Conservation (phyloP, 139 green algal genomes). For the Chlamydomonas sp. region DNA sequence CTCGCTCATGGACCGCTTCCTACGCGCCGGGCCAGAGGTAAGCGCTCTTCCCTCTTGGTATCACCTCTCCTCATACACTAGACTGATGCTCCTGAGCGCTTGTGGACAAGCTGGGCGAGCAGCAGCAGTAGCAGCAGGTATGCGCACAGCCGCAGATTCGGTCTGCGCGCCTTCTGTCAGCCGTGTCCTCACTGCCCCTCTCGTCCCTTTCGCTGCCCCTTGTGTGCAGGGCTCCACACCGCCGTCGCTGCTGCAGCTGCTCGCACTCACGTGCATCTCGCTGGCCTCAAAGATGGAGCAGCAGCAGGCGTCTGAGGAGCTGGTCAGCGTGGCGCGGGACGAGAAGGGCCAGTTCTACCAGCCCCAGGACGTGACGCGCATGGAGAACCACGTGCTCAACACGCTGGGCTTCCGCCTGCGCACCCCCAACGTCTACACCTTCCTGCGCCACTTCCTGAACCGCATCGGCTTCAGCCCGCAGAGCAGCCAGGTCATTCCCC, state of each 20-base stretch:
- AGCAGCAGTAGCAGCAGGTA: too few relatives aligned
- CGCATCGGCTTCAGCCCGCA: conserved; percentile 11
- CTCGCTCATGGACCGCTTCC: conserved; percentile 17
- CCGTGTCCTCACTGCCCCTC: too few relatives aligned
- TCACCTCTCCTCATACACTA: not conserved
- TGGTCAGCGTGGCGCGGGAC: conserved; percentile 9
- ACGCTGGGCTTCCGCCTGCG: conserved; percentile 19
- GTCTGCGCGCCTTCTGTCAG: too few relatives aligned
- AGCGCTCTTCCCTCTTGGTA: not conserved
- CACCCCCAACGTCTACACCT: conserved; percentile 27
- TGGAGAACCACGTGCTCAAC: conserved; percentile 20
- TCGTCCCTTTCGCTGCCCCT: not conserved
- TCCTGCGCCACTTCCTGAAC: not conserved
- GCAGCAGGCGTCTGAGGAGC: conserved; percentile 11
- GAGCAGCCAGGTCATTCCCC: conserved; percentile 12
- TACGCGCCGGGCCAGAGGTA: not conserved
- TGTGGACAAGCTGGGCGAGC: too few relatives aligned
- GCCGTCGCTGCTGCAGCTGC: conserved; percentile 14
- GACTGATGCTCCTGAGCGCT: too few relatives aligned
- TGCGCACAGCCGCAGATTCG: too few relatives aligned
- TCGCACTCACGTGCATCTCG: conserved; percentile 11
- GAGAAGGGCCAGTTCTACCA: conserved; percentile 24
- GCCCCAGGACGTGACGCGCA: conserved; percentile 4
- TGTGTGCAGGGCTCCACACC: not conserved
- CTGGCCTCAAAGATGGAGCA: conserved; percentile 18